These are phyloP conservation scores for Phyllosticta citribraziliensis DNA, from an alignment of 2,329 filamentous ascomycete species.

Conservation along the genomic window DNA sequence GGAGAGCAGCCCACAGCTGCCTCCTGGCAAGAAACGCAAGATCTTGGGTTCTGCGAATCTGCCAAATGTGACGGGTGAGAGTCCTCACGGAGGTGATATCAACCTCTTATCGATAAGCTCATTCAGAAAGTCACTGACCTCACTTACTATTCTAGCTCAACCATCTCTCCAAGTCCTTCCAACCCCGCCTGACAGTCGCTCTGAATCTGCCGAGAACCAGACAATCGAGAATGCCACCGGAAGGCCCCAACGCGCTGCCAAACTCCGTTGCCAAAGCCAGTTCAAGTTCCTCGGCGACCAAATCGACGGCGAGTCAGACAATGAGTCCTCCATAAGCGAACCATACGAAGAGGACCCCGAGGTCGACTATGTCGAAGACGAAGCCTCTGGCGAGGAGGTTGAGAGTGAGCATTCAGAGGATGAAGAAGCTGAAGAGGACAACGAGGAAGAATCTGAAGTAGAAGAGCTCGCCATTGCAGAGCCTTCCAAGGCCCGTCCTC, in stretches of 20 bases:
- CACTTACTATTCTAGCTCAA: not conserved
- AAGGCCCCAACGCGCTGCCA: not conserved
- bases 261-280: not conserved
- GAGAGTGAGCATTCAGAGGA: too few relatives aligned
- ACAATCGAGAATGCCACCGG: not conserved
- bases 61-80: not conserved
- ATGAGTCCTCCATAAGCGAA: not conserved
- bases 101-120: not conserved
- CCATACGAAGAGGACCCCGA: not conserved
- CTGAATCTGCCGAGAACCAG: not conserved
- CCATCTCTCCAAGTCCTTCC: not conserved
- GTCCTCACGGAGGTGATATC: not conserved
- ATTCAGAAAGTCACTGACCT: not conserved
- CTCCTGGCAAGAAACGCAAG: not conserved
- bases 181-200: not conserved
- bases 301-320: not conserved
- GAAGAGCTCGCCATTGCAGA: not conserved
- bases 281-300: not conserved
- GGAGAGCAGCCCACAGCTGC: not conserved
- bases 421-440: not conserved
- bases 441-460: not conserved
- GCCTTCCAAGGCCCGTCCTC: not conserved
- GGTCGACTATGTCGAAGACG: not conserved
- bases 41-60: not conserved
- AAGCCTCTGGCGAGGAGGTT: not conserved